Evolutionary conservation across 2,329 filamentous ascomycete genomes (phyloP), one percentile per base, ranked within the genome.

Genomic region (Fusarium compactum): DNA sequence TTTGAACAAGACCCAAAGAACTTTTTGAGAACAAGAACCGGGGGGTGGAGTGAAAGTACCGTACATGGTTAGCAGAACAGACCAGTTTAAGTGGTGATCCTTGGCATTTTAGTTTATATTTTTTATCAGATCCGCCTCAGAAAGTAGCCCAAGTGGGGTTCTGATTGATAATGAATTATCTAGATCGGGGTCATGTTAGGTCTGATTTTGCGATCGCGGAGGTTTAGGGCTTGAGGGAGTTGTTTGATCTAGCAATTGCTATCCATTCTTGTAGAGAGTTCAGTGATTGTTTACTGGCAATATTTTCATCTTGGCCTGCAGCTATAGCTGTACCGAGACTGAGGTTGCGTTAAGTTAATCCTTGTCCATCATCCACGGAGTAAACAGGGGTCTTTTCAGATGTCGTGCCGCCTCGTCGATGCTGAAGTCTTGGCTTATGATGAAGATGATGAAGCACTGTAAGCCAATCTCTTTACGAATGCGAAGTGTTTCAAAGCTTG

Each of bases 71-170:
- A 38, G 34, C 12, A 53, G 50, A 53, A 14, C 50, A 52, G 55
- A 34, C 38, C 44, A 54, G 62, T 54, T 66, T 66, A 50, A 61
- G 47, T 58, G 50, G 65, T 72, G 69, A 72, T 67, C 57, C 69
- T 70, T 67, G 69, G 69, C 62, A 69, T 29, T 56, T 64, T 71
- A 71, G 67, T 47, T 44, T 64, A 20, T 47, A 41, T 54, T 61
- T 70, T 70, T 70, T 70, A 70, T 70, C 67, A 71, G 67, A 70
- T 70, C 67, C 67, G 67, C 58, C 50, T 38, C 20, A 22, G 29
- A 44, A 55, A 53, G 54, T 51, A 44, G 63, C 12, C 32, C 20
- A 38, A 60, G 67, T 70, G 67, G 67, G 44, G 47, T 41, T 38
- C 52, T 58, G 67, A 67, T 70, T 70, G 67, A 70, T 68, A 71